Base-by-base conservation (phyloP, 2,329 filamentous ascomycete genomes). In the Fusarium avenaceum region DNA sequence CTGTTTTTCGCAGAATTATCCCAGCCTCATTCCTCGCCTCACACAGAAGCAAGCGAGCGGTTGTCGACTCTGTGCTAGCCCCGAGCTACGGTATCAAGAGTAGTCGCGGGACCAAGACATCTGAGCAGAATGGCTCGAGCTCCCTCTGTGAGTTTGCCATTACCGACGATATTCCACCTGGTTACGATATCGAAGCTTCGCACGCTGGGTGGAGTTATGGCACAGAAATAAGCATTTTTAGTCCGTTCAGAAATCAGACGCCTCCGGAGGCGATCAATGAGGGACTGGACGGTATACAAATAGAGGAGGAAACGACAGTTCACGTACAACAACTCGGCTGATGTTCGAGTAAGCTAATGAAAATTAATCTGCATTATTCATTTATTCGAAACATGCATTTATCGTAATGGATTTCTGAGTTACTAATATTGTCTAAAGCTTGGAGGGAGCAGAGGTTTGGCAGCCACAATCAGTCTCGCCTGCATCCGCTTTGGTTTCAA, bases 101-200 rank as follows among this genome's bases (percentile, higher is more conserved):
- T 5, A 59, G 60, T 2, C 42, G 26, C 1, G 42, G 39, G 4
- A 48, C 52, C 0, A 58, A 59, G 3, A 26, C 30, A 1, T 65
- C 61, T 0, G 30, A 65, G 0, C 60, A 52, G 4, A 64, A 59
- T 13, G 52, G 40, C 2, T 64, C 61, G 11, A 64, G 61, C 15
- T 64, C 61, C 2, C 15, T 64, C 2, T 64, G 53, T 4, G 61
- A 64, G 14, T 65, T 65, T 35, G 60, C 38, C 1, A 43, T 65
- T 22, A 33, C 35, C 2, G 43, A 39, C 3, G 61, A 64, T 15
- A 43, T 64, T 33, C 61, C 61, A 4, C 22, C 35, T 2, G 61
- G 61, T 8, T 64, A 64, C 11, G 61, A 64, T 13, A 35, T 64
- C 14, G 61, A 64, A 32, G 61, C 61, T 19, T 65, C 61, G 6